Evolutionary conservation across 495 filamentous ascomycete genomes (phyloP).

Genomic region (Chaetomium fimeti): DNA sequence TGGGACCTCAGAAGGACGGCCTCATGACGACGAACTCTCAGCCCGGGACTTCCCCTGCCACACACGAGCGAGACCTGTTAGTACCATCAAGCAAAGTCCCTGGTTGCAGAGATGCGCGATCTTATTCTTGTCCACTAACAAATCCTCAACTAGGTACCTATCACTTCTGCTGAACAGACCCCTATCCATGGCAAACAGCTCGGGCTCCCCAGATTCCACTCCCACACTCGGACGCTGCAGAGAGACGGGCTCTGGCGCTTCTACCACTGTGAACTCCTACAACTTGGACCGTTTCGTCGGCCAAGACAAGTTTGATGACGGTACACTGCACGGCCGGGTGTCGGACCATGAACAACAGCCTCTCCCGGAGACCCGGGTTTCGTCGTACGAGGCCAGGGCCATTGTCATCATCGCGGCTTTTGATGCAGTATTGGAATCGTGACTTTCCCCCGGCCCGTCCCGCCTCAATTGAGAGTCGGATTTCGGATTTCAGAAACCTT

Average conservation of each 20-base stretch:
- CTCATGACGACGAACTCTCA: too few relatives aligned
- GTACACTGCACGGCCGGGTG: not conserved
- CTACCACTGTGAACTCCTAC: not conserved
- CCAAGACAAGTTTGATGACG: conserved; percentile 7
- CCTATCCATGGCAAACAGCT: not conserved
- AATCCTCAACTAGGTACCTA: too few relatives aligned
- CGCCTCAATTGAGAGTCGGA: not conserved
- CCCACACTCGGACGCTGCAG: not conserved
- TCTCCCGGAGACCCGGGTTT: not conserved
- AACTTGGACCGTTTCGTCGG: conserved; percentile 1
- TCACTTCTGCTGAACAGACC: too few relatives aligned
- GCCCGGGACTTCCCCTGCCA: too few relatives aligned
- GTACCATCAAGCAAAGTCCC: too few relatives aligned
- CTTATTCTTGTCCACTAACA: too few relatives aligned
- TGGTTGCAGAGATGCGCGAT: too few relatives aligned
- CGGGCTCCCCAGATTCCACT: not conserved
- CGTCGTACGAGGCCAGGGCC: not conserved
- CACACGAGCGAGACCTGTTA: too few relatives aligned
- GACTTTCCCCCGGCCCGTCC: not conserved
- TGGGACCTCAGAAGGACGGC: too few relatives aligned
- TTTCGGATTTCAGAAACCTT: too few relatives aligned
- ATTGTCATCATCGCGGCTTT: not conserved
- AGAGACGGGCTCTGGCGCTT: not conserved
- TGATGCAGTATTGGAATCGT: not conserved
- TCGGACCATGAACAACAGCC: not conserved